Base-by-base conservation (phyloP, 306 rosid genomes). In the Canavalia ensiformis region DNA sequence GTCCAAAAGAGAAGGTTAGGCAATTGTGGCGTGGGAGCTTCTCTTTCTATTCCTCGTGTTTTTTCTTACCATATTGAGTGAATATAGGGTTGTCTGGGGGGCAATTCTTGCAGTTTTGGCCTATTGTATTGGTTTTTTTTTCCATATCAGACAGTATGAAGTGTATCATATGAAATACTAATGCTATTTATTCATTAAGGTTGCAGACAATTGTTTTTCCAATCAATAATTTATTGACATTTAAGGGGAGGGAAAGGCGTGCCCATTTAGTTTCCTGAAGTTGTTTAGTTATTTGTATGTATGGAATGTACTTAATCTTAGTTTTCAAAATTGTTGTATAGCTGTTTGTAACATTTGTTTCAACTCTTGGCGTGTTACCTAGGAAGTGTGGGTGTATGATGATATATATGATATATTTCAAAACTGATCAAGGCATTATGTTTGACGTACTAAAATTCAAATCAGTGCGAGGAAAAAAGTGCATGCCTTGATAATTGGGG, bases 71-170 rank as follows among this genome's bases (percentile, higher is more conserved):
- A 44, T 87, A 75, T 82, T 72, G 82, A 81, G 76, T 88, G 87
- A 84, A 86, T 72, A 29, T 70, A 86, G 92, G 90, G 87, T 88
- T 84, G 96, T 81, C 90, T 74, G 71, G 73, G 75, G 74, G 89
- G 87, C 89, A 86, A 86, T 83, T 76, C 89, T 50, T 76, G 74
- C 89, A 86, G 89, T 86, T 86, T 86, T 86, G 87, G 89, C 69
- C 87, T 63, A 76, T 70, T 81, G 76, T 82, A 80, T 83, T 78
- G 82, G 66, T 75, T 73, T 41, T 57, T 55, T 2, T 25, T 62
- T 28, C 5, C 12, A 3, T 39, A 60, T 57, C 75, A 70, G 63
- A 64, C 55, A 41, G n/a, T 79, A 51, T 75, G 79, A 46, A 76
- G 7, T 86, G 89, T 86, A 83, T 60, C 60, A 76, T 86, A 86